Percentiles rank a stretch among this genome's conserved stretches.
These are phyloP conservation scores for Zymoseptoria tritici DNA, from an alignment of 2,329 filamentous ascomycete genomes.

Conservation along the genomic window DNA sequence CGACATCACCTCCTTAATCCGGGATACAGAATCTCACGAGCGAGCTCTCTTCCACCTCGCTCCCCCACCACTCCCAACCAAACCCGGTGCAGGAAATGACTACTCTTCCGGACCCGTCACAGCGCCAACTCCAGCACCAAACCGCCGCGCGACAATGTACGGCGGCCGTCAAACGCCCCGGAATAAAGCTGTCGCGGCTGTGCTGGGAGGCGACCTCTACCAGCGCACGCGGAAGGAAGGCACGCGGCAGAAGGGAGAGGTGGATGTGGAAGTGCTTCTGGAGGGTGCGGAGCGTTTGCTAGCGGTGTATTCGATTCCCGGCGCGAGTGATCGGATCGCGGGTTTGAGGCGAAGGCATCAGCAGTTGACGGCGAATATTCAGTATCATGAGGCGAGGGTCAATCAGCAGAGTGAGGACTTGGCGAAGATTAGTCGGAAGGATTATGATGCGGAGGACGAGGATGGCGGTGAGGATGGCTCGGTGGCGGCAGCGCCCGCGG, in stretches of 20 bases:
- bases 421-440: conserved; percentile 59
- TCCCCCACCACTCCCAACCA: conserved; percentile 49
- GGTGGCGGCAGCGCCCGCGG: conserved; percentile 26
- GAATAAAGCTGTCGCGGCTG: conserved; percentile 81
- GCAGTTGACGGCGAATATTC: conserved; percentile 64
- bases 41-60: conserved; percentile 91
- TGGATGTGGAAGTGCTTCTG: conserved; percentile 80
- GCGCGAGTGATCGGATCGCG: conserved; percentile 68
- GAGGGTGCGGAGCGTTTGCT: conserved; percentile 85
- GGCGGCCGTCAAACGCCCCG: conserved; percentile 48
- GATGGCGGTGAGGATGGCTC: conserved; percentile 27
- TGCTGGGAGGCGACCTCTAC: conserved; percentile 80
- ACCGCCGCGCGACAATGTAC: conserved; percentile 45
- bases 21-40: conserved; percentile 91
- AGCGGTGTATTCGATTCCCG: conserved; percentile 74
- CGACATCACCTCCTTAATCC: conserved; percentile 90
- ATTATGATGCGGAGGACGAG: conserved; percentile 33
- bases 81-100: conserved; percentile 39
- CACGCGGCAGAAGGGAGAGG: conserved; percentile 52
- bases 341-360: conserved; percentile 63
- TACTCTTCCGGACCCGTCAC: conserved; percentile 8
- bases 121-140: conserved; percentile 10
- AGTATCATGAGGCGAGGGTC: conserved; percentile 73
- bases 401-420: conserved; percentile 67
- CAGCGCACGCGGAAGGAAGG: conserved; percentile 61